phyloP scores from a whole-genome alignment of 192 early-diverging fungal genomes.

The Chytriomyces hyalinus region DNA sequence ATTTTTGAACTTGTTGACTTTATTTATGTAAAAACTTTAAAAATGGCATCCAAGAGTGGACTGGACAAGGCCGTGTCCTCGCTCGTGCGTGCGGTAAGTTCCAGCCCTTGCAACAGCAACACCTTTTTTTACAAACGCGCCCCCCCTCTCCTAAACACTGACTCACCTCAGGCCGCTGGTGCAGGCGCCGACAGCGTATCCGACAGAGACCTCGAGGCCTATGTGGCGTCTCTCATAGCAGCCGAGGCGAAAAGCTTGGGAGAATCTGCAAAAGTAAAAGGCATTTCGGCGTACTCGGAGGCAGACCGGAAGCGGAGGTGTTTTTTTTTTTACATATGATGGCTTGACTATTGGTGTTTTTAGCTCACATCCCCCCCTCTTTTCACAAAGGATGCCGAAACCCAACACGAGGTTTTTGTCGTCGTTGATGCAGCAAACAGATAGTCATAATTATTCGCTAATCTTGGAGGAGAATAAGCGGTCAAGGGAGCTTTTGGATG shows the following conservation, averaged over 20 bases:
- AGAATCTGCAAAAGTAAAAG: constrained; percentile 31
- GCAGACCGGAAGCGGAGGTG: constrained; percentile 32
- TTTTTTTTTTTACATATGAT: background rate
- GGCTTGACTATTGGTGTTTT: background rate
- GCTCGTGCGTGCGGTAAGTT: constrained; percentile 38
- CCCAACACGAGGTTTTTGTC: constrained; percentile 54
- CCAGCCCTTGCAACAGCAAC: background rate
- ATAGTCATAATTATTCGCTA: constrained; percentile 54
- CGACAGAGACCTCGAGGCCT: constrained; percentile 42
- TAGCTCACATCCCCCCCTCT: background rate
- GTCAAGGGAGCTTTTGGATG: constrained; percentile 23
- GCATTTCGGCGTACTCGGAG: constrained; percentile 30
- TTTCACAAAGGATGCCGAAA: constrained; percentile 45
- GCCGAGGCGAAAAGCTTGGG: constrained; percentile 37
- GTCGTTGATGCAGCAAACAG: constrained; percentile 44
- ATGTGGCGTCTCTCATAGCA: constrained; percentile 42
- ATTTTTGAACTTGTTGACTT: background rate
- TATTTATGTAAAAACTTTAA: constrained; percentile 2
- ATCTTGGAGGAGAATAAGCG: constrained; percentile 34
- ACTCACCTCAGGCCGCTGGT: constrained; percentile 24
- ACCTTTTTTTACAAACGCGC: background rate
- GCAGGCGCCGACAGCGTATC: constrained; percentile 26
- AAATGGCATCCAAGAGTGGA: constrained; percentile 9
- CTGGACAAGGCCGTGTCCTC: constrained; percentile 30
- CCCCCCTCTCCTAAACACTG: background rate